These are phyloP conservation scores for Citrullus amarus DNA, from an alignment of 306 rosid species.

Conservation along the genomic window DNA sequence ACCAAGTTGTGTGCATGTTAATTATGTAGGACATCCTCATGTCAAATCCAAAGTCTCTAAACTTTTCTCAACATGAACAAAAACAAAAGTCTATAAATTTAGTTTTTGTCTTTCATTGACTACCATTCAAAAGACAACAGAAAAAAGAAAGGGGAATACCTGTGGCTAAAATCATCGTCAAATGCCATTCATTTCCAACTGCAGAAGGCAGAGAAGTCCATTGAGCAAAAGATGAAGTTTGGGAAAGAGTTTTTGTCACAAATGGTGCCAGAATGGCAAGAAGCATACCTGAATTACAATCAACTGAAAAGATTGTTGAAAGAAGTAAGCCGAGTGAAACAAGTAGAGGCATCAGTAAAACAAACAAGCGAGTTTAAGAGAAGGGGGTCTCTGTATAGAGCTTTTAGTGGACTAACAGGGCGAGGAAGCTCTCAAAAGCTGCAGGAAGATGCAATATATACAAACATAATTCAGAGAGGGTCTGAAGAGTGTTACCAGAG, in stretches of 20 bases:
- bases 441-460: slow-evolving; percentile 30
- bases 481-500: slow-evolving; percentile 29
- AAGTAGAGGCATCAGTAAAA: neutral
- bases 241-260: slow-evolving; percentile 63
- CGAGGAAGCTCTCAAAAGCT: slow-evolving; percentile 16
- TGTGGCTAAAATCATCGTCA: too few relatives aligned
- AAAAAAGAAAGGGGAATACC: too few relatives aligned
- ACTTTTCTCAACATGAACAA: neutral
- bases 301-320: slow-evolving; percentile 42
- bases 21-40: neutral
- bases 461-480: slow-evolving; percentile 21
- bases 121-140: too few relatives aligned
- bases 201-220: neutral
- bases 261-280: slow-evolving; percentile 75
- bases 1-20: neutral
- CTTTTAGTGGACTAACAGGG: slow-evolving; percentile 51
- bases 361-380: slow-evolving; percentile 24
- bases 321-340: slow-evolving; percentile 15
- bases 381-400: slow-evolving; percentile 42
- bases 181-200: neutral
- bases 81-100: neutral
- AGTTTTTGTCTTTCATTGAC: too few relatives aligned
- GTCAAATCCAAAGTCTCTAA: neutral
- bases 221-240: slow-evolving; percentile 43
- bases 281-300: slow-evolving; percentile 56